Base-by-base conservation (phyloP, 192 early-diverging fungal species). In the Gigaspora rosea region DNA sequence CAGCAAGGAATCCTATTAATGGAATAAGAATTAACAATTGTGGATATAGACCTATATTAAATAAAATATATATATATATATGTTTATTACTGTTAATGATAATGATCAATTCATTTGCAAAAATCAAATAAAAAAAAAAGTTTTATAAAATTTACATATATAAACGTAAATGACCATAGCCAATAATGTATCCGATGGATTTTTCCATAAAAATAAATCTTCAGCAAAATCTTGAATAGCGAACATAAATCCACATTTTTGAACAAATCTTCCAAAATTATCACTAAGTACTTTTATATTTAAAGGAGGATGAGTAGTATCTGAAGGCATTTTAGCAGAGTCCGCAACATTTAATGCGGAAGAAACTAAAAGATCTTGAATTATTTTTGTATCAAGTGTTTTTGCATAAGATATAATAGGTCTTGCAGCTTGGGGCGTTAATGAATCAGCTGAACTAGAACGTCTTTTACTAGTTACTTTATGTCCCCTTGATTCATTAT, bases 131-230 rank as follows among this genome's bases (percentile, higher is more conserved):
- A 54, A 11, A 68, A 4, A 11, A 49, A 27, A 2, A 68, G 0
- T 11, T 18, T 3, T n/a, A 35, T 57, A 15, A 73, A 20, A 80
- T 81, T 81, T 84, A 90, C 87, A 90, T 66, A 87, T 62, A 78
- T 87, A 80, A 72, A 85, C 83, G 65, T 85, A 89, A 33, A 84
- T 58, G 0, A 89, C 81, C 78, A 89, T 77, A 10, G 85, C 81
- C 58, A 85, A 78, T 41, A 86, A 67, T 0, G 91, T 91, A 78
- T 89, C 86, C 50, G 89, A 77, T 0, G 91, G 83, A 66, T 91
- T 90, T 73, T 91, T 88, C 93, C 93, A 94, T 13, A 84, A 86
- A 65, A 94, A 71, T 18, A 94, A 67, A 50, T 88, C 82, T n/a
- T 85, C 82, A 54, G 92, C 78, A 48, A 63, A 75, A 67, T 93